Conservation (phyloP, 1,284 basidiomycete species). For the Rhizoctonia solani region DNA sequence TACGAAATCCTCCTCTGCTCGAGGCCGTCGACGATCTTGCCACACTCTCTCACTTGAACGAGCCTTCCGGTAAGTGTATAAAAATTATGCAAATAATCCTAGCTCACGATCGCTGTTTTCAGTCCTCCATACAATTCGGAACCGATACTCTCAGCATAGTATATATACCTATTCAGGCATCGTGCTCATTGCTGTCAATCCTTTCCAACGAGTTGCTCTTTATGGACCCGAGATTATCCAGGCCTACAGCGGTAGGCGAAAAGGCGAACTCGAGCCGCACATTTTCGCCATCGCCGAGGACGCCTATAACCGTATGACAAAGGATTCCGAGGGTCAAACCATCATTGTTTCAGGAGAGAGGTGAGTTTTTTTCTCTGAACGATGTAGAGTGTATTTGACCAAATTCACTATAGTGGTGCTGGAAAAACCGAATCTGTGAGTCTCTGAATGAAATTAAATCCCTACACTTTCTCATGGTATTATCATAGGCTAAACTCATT, state of each 20-base stretch:
- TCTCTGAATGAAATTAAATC: constrained; percentile 31
- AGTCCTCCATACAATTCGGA: constrained; percentile 97
- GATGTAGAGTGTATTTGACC: constrained; percentile 39
- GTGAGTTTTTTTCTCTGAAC: constrained; percentile 53
- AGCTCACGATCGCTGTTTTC: constrained; percentile 30
- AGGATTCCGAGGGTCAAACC: constrained; percentile 93
- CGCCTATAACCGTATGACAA: constrained; percentile 97
- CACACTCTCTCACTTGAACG: constrained; percentile 96
- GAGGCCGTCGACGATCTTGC: constrained; percentile 98
- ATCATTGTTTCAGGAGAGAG: constrained; percentile 99
- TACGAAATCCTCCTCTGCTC: constrained; percentile 94
- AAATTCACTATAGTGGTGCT: constrained; percentile 73
- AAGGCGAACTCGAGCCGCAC: constrained; percentile 97
- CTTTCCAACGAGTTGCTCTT: constrained; percentile 90
- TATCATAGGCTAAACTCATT: constrained; percentile 93
- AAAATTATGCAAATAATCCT: background rate
- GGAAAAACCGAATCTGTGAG: constrained; percentile 97
- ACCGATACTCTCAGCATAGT: constrained; percentile 94
- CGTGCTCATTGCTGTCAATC: constrained; percentile 97
- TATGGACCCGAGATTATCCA: constrained; percentile 98
- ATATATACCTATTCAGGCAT: constrained; percentile 99
- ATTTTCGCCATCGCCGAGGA: constrained; percentile 99
- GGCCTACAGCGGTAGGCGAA: constrained; percentile 89
- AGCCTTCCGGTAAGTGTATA: constrained; percentile 79
- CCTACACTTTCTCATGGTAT: constrained; percentile 22